Base-by-base conservation (phyloP, 495 filamentous ascomycete genomes). In the Xylaria scruposa region DNA sequence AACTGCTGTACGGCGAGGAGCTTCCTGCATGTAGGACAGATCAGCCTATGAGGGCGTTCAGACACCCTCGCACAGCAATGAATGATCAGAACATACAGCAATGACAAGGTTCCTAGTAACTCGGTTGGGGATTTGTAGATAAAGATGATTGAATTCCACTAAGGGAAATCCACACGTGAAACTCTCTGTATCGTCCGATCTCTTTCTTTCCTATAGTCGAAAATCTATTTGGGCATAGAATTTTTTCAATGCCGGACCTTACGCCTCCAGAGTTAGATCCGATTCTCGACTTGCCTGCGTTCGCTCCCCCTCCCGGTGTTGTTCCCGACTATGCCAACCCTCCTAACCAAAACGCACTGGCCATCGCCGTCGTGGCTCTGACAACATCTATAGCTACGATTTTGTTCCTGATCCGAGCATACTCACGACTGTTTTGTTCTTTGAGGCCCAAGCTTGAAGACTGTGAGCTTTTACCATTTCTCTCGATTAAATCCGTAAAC, bases 281-380 rank as follows among this genome's bases (percentile, higher is more conserved):
- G 24, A 67, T 70, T 38, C 74, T 77, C 33, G 67, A 77, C 56
- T 64, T 61, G 17, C 78, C 79, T 12, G 78, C 77, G n/a, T 67
- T 79, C 31, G 44, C 54, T 17, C 75, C 78, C 26, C 79, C 79
- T 65, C 58, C 64, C 3, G 69, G 65, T 63, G 63, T 77, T 17
- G 71, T 67, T 49, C 66, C 79, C 13, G 74, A 76, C 31, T 75
- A 78, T 42, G 75, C 72, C n/a, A 70, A 78, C 31, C 76, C 75
- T 47, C 70, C 71, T 8, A 81, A 80, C 46, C 62, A 68, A 49
- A 80, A 80, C 54, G 61, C 68, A 10, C 68, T 77, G 3, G 71
- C 76, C 24, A 44, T 71, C 26, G 74, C 63, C 2, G 70, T 79
- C 2, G 40, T 75, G 13, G 60, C 73, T 0, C 12, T 77, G 33